A percentile compares a stretch with the other conserved stretches of the same genome.
phyloP scores from a whole-genome alignment of 169 alveolate genomes.

The Babesia sp. region DNA sequence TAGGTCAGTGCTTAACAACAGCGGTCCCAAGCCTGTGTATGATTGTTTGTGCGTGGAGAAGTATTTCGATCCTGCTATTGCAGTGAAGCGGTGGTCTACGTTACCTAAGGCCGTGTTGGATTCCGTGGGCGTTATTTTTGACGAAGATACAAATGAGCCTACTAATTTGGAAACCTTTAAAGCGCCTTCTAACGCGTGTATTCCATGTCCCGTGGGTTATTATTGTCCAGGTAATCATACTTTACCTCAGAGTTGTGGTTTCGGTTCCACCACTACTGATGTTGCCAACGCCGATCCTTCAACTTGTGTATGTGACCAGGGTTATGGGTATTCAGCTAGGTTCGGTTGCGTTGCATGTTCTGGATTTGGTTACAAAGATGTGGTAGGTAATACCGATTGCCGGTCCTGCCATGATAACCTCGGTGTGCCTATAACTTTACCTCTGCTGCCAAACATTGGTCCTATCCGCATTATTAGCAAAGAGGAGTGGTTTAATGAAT shows the following conservation, averaged over 20 bases:
- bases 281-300: not conserved
- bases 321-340: slow-evolving; percentile 59
- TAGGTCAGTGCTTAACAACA: slow-evolving; percentile 9
- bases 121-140: slow-evolving; percentile 3
- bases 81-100: not conserved
- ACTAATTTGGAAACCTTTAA: not conserved
- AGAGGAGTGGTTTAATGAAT: slow-evolving; percentile 7
- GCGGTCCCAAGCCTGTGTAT: not conserved
- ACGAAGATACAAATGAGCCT: not conserved
- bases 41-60: slow-evolving; percentile 72
- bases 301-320: slow-evolving; percentile 71
- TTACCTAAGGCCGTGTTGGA: slow-evolving; percentile 13
- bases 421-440: not conserved
- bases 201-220: slow-evolving; percentile 61
- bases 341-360: slow-evolving; percentile 48
- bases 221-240: slow-evolving; percentile 43
- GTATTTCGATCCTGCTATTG: slow-evolving; percentile 47
- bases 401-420: slow-evolving; percentile 17
- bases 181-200: slow-evolving; percentile 5
- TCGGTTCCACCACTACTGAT: slow-evolving; percentile 41
- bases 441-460: slow-evolving; percentile 1
- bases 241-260: slow-evolving; percentile 27
- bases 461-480: slow-evolving; percentile 2
- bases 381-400: slow-evolving; percentile 44
- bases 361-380: slow-evolving; percentile 61